phyloP scores from a whole-genome alignment of 345 rosid genomes.

The Citrus sp. region DNA sequence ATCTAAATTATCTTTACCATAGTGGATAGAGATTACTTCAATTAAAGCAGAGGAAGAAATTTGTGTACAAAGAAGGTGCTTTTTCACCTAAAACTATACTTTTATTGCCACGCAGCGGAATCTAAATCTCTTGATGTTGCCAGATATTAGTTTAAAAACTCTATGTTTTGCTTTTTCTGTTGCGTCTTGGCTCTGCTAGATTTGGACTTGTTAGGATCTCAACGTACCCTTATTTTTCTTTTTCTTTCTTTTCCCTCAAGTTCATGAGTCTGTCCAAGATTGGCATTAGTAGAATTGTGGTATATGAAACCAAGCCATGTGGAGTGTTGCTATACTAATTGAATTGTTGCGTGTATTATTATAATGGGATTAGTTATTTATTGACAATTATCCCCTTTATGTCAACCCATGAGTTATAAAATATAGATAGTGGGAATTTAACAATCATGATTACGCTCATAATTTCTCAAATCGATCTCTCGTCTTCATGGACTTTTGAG shows the following conservation, averaged over 20 bases:
- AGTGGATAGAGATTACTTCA: not conserved
- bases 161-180: not conserved
- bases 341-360: slow-evolving; percentile 6
- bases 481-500: not conserved
- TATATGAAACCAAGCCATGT: slow-evolving; percentile 13
- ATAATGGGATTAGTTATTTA: not conserved
- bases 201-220: not conserved
- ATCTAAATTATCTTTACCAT: not conserved
- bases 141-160: not conserved
- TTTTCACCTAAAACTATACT: slow-evolving; percentile 13
- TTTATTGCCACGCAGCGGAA: not conserved
- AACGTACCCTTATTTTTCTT: not conserved
- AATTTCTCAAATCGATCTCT: slow-evolving; percentile 8
- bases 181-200: not conserved
- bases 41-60: not conserved
- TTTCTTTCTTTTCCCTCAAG: not conserved
- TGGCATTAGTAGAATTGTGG: not conserved
- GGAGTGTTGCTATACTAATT: slow-evolving; percentile 10
- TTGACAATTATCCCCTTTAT: slow-evolving; percentile 2
- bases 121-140: not conserved
- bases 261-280: not conserved
- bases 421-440: slow-evolving; percentile 9
- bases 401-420: slow-evolving; percentile 21
- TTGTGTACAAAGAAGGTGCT: not conserved
- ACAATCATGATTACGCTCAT: not conserved